Conservation (phyloP, 2,329 filamentous ascomycete species). For the Monosporascus ibericus region DNA sequence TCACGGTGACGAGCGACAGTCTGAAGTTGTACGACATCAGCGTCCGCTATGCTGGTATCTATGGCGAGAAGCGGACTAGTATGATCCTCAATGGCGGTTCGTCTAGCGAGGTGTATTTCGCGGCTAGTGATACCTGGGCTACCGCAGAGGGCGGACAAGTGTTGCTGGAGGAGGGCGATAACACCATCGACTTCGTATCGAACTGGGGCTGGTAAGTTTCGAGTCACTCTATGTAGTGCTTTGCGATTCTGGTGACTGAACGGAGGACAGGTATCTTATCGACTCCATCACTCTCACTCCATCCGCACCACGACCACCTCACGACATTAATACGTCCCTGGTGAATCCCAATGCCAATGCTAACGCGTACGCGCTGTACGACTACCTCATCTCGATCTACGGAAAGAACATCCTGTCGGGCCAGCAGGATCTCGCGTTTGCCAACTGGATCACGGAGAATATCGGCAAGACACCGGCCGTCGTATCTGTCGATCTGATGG, state of each 20-base stretch:
- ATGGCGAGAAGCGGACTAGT: slow-evolving; percentile 38
- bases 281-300: slow-evolving; percentile 36
- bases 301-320: slow-evolving; percentile 28
- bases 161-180: slow-evolving; percentile 34
- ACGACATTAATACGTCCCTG: slow-evolving; percentile 31
- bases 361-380: slow-evolving; percentile 32
- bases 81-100: slow-evolving; percentile 37
- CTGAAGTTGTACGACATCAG: slow-evolving; percentile 36
- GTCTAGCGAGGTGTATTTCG: slow-evolving; percentile 34
- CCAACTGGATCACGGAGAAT: slow-evolving; percentile 37
- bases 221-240: not conserved
- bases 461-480: slow-evolving; percentile 42
- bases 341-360: slow-evolving; percentile 32
- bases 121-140: slow-evolving; percentile 31
- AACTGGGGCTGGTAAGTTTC: slow-evolving; percentile 40
- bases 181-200: slow-evolving; percentile 38
- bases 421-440: slow-evolving; percentile 37
- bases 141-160: slow-evolving; percentile 37
- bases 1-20: slow-evolving; percentile 29
- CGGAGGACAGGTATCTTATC: slow-evolving; percentile 30
- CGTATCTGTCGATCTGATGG: slow-evolving; percentile 40
- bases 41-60: slow-evolving; percentile 37
- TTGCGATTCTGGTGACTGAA: not conserved
- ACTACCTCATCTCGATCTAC: slow-evolving; percentile 37
- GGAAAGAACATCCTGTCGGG: slow-evolving; percentile 41